Percentiles rank a stretch among this genome's conserved stretches.
Conservation (phyloP, 495 filamentous ascomycete species). For the Xylaria sp. region DNA sequence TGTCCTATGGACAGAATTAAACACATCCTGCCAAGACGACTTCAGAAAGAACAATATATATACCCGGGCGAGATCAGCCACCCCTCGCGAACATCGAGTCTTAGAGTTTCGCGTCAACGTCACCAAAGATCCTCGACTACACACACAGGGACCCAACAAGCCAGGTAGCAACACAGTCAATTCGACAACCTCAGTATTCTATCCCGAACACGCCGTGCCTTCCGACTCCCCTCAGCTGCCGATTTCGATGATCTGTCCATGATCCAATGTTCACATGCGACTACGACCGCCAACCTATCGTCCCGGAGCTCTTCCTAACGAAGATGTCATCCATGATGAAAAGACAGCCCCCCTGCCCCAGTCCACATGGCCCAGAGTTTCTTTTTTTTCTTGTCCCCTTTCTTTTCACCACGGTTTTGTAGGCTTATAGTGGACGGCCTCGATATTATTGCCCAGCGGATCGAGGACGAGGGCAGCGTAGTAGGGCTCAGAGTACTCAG, state of each 20-base stretch:
- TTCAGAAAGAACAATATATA: neutral
- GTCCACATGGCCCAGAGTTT: conserved; percentile 27
- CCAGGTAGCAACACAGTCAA: neutral
- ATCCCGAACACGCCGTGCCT: neutral
- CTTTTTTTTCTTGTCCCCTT: too few relatives aligned
- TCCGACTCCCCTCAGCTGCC: neutral
- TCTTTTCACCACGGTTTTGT: conserved; percentile 15
- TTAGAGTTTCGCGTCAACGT: conserved; percentile 20
- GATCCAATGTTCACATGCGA: conserved; percentile 24
- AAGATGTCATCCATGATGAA: conserved; percentile 7
- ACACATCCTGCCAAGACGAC: neutral
- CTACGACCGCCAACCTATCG: neutral
- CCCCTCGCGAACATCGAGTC: conserved; percentile 4
- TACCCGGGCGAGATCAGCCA: neutral
- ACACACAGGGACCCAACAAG: neutral
- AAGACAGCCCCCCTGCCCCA: neutral
- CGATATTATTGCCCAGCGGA: conserved; percentile 60
- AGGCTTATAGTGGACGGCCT: conserved; percentile 45
- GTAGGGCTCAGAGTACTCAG: conserved; percentile 50
- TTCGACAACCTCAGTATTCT: neutral
- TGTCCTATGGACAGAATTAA: neutral
- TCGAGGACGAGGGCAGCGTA: conserved; percentile 61
- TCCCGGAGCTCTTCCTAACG: neutral
- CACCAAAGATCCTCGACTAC: conserved; percentile 4
- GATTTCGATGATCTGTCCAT: conserved; percentile 11